Percentiles rank a stretch among this genome's conserved stretches.
Evolutionary conservation across 768 basidiomycete genomes (phyloP).

Genomic region (Boletus insuetus): DNA sequence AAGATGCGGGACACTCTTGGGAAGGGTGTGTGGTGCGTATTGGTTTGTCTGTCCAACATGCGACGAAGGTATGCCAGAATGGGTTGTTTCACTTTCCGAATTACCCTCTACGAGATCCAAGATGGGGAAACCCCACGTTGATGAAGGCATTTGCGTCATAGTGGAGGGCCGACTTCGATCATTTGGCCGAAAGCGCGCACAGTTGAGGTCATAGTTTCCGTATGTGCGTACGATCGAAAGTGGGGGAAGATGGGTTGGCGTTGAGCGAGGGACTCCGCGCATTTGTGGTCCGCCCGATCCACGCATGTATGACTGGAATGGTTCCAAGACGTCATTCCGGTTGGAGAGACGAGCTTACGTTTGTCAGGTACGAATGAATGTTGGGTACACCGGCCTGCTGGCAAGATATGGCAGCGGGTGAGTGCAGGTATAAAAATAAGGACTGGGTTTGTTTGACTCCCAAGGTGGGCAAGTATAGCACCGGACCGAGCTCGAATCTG

Average conservation of each 20-base stretch:
- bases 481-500: background rate
- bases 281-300: conserved; percentile 6
- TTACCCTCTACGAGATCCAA: conserved; percentile 11
- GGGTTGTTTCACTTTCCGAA: background rate
- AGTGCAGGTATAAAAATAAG: too few species aligned
- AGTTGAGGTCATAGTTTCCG: conserved; percentile 7
- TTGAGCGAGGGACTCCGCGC: background rate
- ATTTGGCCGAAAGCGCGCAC: background rate
- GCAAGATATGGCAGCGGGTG: too few species aligned
- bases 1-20: conserved; percentile 4
- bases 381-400: background rate
- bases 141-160: conserved; percentile 6
- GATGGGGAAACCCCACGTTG: conserved; percentile 10
- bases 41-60: conserved; percentile 11
- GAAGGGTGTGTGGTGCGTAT: background rate
- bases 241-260: background rate
- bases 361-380: background rate
- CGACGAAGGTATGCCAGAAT: conserved; percentile 13
- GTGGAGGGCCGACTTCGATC: conserved; percentile 5
- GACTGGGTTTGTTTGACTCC: too few species aligned
- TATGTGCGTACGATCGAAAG: conserved; percentile 4
- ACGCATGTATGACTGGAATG: background rate
- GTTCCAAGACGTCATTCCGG: conserved; percentile 6
- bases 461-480: too few species aligned
- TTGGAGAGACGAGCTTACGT: background rate